Conservation (phyloP, 768 basidiomycete genomes). For the Leucogyrophana mollusca region DNA sequence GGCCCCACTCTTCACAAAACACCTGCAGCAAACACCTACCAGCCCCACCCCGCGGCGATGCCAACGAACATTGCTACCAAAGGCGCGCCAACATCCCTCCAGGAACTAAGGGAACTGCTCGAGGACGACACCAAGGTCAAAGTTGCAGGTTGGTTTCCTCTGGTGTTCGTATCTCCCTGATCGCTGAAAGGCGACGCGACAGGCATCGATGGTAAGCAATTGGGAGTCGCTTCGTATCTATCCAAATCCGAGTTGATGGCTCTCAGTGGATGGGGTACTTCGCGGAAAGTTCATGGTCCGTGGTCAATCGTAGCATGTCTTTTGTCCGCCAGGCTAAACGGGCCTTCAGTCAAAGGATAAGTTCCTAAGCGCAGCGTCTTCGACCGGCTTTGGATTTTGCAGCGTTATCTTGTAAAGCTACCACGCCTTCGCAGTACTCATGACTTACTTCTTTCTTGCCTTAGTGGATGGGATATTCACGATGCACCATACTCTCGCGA, state of each 20-base stretch:
- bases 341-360: conserved; percentile 77
- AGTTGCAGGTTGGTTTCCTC: conserved; percentile 70
- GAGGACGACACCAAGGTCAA: conserved; percentile 79
- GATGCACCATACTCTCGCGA: conserved; percentile 83
- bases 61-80: conserved; percentile 23
- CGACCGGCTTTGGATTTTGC: conserved; percentile 90
- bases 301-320: too few relatives aligned
- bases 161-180: neutral
- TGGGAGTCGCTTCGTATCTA: too few relatives aligned
- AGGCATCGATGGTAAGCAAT: conserved; percentile 81
- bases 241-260: too few relatives aligned
- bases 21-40: neutral
- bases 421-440: too few relatives aligned
- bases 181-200: too few relatives aligned
- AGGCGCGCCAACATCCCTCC: conserved; percentile 48
- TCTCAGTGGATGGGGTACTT: conserved; percentile 85
- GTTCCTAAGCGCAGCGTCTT: conserved; percentile 77
- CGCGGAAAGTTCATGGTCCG: conserved; percentile 92
- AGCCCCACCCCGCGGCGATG: neutral
- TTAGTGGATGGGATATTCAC: conserved; percentile 93
- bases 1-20: too few relatives aligned
- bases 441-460: too few relatives aligned
- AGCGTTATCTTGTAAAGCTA: conserved; percentile 90
- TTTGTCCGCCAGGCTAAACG: too few relatives aligned
- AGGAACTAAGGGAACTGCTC: conserved; percentile 58